A percentile compares a stretch with the other conserved stretches of the same genome.
Conservation (phyloP, 192 early-diverging fungal genomes). For the Umbelopsis vinacea region DNA sequence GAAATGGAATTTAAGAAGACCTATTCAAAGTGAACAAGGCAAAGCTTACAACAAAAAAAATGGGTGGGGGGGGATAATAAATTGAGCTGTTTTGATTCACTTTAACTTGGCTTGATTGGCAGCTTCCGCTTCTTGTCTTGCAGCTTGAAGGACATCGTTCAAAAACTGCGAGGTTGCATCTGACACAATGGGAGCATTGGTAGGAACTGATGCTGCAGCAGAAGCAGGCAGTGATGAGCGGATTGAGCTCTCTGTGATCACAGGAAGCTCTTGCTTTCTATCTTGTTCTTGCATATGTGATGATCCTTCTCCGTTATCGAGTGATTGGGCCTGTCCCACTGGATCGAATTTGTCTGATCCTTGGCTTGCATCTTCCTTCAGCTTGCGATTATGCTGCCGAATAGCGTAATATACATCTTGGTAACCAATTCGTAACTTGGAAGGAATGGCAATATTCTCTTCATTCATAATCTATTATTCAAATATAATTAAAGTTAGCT, state of each 20-base stretch:
- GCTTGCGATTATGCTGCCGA: conserved; percentile 11
- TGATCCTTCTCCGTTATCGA: background rate
- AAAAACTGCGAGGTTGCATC: background rate
- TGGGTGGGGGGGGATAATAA: background rate
- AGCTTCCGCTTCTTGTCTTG: conserved; percentile 10
- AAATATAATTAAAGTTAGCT: background rate
- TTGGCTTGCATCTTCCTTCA: background rate
- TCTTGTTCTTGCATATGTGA: background rate
- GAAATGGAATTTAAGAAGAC: background rate
- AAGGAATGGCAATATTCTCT: conserved; percentile 21
- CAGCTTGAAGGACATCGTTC: conserved; percentile 10
- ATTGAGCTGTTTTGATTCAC: background rate
- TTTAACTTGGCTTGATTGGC: conserved; percentile 5
- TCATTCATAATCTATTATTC: conserved; percentile 18
- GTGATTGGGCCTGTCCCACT: background rate
- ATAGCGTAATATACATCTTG: conserved; percentile 19
- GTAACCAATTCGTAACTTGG: conserved; percentile 16
- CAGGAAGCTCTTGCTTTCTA: background rate
- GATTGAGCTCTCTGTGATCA: background rate
- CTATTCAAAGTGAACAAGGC: background rate
- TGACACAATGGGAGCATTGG: background rate
- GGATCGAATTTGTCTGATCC: background rate
- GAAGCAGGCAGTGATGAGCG: conserved; percentile 12
- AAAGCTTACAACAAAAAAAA: background rate
- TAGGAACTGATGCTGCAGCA: background rate